Evolutionary conservation across 768 basidiomycete genomes (phyloP), one percentile per base, ranked within the genome.

Genomic region (Scleroderma bovista): DNA sequence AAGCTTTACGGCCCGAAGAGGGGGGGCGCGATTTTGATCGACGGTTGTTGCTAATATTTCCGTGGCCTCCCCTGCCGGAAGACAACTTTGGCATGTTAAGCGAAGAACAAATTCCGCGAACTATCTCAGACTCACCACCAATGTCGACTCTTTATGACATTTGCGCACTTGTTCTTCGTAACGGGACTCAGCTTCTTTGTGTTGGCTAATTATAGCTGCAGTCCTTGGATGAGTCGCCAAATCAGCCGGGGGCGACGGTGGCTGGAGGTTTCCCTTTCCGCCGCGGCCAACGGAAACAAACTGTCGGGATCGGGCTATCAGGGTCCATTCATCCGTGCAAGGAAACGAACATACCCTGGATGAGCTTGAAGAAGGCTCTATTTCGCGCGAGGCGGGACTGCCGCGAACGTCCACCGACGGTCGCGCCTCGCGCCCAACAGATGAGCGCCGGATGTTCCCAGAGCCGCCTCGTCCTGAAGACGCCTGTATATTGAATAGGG

Each of bases 11-110:
- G 15, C 5, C 24, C 23, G 24, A 16, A 43, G 52, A n/a, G 2
- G 29, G 0, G 6, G 32, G 11, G 1, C 48, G 59, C 1, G 56
- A 55, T 12, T 29, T 40, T 9, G 45, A 51, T 11, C 54, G 55
- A 11, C 46, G 52, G 29, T 37, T 53, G 23, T 52, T 40, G 4
- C 48, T 55, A 46, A 64, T 64, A n/a, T 64, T 64, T 13, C 63
- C 63, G 2, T 53, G 54, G 3, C 63, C 63, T 3, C 63, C 63
- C 11, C 63, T 57, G 13, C 63, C 63, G 1, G 57, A 65, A 24
- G 63, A 64, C 19, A 41, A 57, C 63, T 64, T 29, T 16, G 8
- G 11, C 6, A 20, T 33, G 15, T 12, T 36, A n/a, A 19, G 43
- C 32, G 4, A 46, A 19, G 24, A 17, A 3, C 24, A 46, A 6